Evolutionary conservation across 2,329 filamentous ascomycete species (phyloP).

Genomic region (Fusarium decemcellulare): DNA sequence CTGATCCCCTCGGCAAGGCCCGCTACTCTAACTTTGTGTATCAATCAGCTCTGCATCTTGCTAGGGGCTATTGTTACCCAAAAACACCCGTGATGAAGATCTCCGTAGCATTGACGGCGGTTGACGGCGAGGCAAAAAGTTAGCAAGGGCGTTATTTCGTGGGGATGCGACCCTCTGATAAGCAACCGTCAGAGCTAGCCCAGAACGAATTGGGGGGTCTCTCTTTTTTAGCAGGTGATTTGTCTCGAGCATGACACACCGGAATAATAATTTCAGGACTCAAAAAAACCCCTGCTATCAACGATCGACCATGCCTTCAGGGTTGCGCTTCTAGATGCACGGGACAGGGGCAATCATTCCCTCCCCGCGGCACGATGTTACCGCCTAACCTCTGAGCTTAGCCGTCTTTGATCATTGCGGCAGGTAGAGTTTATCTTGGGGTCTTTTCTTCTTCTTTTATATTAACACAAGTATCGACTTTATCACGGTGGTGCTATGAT

Average conservation of each 20-base stretch:
- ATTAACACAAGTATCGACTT: background rate
- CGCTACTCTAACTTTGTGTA: too few species aligned
- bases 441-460: background rate
- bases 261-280: background rate
- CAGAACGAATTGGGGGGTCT: conserved; percentile 9
- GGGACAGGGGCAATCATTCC: background rate
- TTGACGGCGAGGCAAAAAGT: conserved; percentile 50
- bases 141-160: conserved; percentile 18
- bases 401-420: background rate
- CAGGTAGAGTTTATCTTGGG: conserved; percentile 17
- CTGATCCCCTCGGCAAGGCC: too few species aligned
- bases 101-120: conserved; percentile 23
- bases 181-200: conserved; percentile 3
- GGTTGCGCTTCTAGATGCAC: conserved; percentile 3
- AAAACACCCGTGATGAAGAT: too few species aligned
- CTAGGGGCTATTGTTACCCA: too few species aligned
- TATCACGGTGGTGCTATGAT: conserved; percentile 3
- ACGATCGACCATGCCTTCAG: conserved; percentile 12
- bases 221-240: conserved; percentile 13
- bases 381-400: conserved; percentile 21
- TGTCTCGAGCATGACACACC: conserved; percentile 41
- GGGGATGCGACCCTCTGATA: conserved; percentile 54
- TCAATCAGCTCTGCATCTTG: too few species aligned
- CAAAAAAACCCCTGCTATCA: conserved; percentile 15
- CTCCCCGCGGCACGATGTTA: conserved; percentile 23